Evolutionary conservation across 2,329 filamentous ascomycete genomes (phyloP), one percentile per base, ranked within the genome.

Genomic region (Dactylonectria estremocensis): DNA sequence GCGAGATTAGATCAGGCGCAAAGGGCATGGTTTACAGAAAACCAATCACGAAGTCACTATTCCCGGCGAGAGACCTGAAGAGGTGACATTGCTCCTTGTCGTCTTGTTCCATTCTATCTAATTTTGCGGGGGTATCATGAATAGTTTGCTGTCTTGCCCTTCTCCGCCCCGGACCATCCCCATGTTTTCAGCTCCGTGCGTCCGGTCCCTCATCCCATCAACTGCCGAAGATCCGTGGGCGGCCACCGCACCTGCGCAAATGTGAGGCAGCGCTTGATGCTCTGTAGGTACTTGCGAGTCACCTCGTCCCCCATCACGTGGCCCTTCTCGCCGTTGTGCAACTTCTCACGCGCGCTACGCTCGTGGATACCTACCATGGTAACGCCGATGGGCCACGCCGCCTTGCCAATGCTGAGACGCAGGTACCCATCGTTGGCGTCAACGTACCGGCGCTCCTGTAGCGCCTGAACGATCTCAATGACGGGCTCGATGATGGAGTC

Each of bases 351-450:
- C 20, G 96, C 95, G 73, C 93, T 96, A 78, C 96, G 91, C 86
- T 98, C 96, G 88, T 99, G 96, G 76, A 99, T 99, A 86, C 96
- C 96, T 77, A 99, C 96, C 96, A 98, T 99, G 80, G 96, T 99
- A 45, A 99, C 96, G 82, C 96, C 96, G 77, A 99, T 99, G 24
- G 96, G 96, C 96, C 96, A 99, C 16, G 96, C 96, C 73, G 95
- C 95, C 84, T 97, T 97, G 71, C 95, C 95, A 77, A 99, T 99
- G 79, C 94, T 97, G 61, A 99, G 86, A 60, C 94, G 88, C 68
- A 99, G 85, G 80, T 99, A 99, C 0, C 94, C 95, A 79, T 99
- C 94, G 79, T 98, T 98, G 37, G 96, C 96, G 82, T 98, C 93
- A 53, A 99, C 95, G 78, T 99, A 99, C 70, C 94, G 90, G 67